Evolutionary conservation across 2,329 filamentous ascomycete species (phyloP).

Genomic region (Colletotrichum sp.): DNA sequence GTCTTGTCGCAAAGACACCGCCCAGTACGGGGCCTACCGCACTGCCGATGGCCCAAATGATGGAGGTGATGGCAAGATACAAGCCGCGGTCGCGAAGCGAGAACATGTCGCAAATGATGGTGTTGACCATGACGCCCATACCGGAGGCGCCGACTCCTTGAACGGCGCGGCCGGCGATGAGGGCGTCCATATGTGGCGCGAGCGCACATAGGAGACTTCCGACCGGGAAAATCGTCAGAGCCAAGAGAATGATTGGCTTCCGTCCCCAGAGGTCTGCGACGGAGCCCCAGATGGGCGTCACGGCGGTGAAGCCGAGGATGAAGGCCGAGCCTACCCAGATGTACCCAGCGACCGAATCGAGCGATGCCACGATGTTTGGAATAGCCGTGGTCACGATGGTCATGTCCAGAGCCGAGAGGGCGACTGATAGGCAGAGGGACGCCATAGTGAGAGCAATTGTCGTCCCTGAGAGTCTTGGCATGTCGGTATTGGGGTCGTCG

Average conservation of each 20-base stretch:
- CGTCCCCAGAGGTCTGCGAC: conserved; percentile 52
- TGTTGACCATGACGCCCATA: conserved; percentile 47
- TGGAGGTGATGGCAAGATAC: conserved; percentile 37
- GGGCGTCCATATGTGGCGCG: conserved; percentile 39
- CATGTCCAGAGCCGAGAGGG: conserved; percentile 52
- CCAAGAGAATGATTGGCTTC: conserved; percentile 40
- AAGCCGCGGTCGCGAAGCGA: conserved; percentile 36
- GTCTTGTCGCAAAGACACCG: conserved; percentile 43
- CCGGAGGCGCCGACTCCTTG: conserved; percentile 54
- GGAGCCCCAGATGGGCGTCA: conserved; percentile 34
- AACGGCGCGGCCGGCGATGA: conserved; percentile 45
- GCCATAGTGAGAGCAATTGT: conserved; percentile 38
- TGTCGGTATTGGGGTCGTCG: not conserved
- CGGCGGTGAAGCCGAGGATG: conserved; percentile 49
- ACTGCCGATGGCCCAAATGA: conserved; percentile 44
- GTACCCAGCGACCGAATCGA: conserved; percentile 39
- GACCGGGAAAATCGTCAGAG: conserved; percentile 47
- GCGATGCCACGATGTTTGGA: conserved; percentile 46
- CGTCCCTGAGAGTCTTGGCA: not conserved
- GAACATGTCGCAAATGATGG: conserved; percentile 39
- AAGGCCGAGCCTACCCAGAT: conserved; percentile 55
- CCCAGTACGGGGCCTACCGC: conserved; percentile 49
- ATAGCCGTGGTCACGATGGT: conserved; percentile 58
- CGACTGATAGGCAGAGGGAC: conserved; percentile 32
- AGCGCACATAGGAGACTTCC: conserved; percentile 60